phyloP scores from a whole-genome alignment of 768 basidiomycete genomes.

The Russula dissimulans region DNA sequence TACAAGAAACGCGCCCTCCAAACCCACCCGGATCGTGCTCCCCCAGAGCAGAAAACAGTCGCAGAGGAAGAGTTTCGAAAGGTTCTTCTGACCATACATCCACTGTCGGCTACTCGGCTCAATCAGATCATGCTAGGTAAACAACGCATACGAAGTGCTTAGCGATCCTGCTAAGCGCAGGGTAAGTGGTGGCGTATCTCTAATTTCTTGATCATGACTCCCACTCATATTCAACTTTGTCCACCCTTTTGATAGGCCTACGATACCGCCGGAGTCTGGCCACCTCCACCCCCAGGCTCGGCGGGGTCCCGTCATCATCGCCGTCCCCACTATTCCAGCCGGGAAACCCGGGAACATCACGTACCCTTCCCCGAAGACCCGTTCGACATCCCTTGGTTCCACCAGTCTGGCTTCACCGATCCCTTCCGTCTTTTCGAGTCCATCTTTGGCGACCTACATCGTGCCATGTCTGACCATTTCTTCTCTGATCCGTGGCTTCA shows the following conservation, averaged over 20 bases:
- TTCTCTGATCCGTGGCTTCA: slow-evolving; percentile 21
- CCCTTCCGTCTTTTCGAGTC: slow-evolving; percentile 68
- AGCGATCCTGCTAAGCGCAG: slow-evolving; percentile 50
- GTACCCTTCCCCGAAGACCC: slow-evolving; percentile 1
- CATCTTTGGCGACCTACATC: slow-evolving; percentile 41
- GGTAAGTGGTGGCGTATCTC: slow-evolving; percentile 27
- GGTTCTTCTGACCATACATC: slow-evolving; percentile 26
- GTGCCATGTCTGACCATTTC: slow-evolving; percentile 29
- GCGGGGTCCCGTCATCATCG: slow-evolving; percentile 2
- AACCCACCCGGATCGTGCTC: slow-evolving; percentile 69
- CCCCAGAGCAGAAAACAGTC: slow-evolving; percentile 44
- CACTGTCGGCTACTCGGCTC: neutral
- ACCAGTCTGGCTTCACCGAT: slow-evolving; percentile 52
- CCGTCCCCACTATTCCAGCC: slow-evolving; percentile 6
- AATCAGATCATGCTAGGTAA: slow-evolving; percentile 37
- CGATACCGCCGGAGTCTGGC: slow-evolving; percentile 67
- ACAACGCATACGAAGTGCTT: slow-evolving; percentile 72
- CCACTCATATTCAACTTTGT: neutral
- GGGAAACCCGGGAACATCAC: neutral
- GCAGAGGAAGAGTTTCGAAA: slow-evolving; percentile 52
- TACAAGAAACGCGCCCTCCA: slow-evolving; percentile 63
- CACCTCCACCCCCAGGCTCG: slow-evolving; percentile 38
- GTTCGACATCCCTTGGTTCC: slow-evolving; percentile 30
- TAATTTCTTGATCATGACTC: neutral
- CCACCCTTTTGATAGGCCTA: slow-evolving; percentile 37